Base-by-base conservation (phyloP, 192 early-diverging fungal genomes). In the Rhizophagus prolifer region DNA sequence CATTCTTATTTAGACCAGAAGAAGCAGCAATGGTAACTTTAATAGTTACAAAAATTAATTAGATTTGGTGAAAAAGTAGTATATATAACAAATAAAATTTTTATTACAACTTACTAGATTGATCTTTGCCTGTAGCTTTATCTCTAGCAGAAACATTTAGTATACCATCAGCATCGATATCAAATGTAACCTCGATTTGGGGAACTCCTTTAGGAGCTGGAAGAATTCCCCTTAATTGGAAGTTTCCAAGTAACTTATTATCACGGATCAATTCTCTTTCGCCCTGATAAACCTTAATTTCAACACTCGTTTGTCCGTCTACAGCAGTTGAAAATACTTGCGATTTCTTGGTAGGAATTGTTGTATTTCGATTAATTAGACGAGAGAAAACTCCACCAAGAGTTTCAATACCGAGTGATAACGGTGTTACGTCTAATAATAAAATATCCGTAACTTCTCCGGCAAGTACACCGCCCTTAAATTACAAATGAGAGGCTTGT, bases 111-210 rank as follows among this genome's bases (percentile, higher is more conserved):
- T 79, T 82, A 86, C 85, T 92, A 80, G 95, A 93, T 86, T 97
- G 95, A 86, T 99, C 96, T 75, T 92, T 92, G 86, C 92, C 91
- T 79, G 96, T 97, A 76, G 94, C 93, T 87, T 97, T 95, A 89
- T 99, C 97, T 90, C 92, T 92, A 82, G 97, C 97, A 61, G 87
- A 85, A 58, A 99, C 96, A 81, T 97, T 98, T 80, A 99, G 94
- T 81, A 99, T 99, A 88, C 97, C 97, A 82, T 99, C 96, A 28
- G 97, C 97, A 84, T 99, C 96, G 86, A 99, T 98, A 82, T 99
- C 96, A 76, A 99, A 99, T 58, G 96, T 93, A 67, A 99, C 97
- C 82, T 98, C 96, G 78, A 99, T 93, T 89, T 99, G 95, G 50
- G 97, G 96, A 67, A 95, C 87, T 79, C 97, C 97, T 86, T 96